Conservation (phyloP, 2,329 filamentous ascomycete species). For the Fusarium sororula region DNA sequence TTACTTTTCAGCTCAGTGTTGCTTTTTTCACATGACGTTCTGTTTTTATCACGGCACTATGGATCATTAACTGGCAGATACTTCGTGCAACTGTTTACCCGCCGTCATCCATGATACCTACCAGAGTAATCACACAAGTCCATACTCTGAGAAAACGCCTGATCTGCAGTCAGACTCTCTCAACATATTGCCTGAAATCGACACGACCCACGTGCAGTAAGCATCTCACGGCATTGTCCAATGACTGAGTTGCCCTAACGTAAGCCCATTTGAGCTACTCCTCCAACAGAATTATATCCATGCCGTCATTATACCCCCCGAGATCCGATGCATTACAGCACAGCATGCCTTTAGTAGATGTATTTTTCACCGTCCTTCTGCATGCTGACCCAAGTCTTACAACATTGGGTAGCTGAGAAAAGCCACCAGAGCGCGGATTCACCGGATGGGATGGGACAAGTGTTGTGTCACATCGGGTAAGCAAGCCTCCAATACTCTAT, state of each 20-base stretch:
- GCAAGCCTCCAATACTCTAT: constrained; percentile 10
- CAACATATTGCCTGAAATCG: constrained; percentile 8
- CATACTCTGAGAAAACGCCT: neutral
- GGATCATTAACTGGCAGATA: neutral
- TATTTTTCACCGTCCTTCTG: neutral
- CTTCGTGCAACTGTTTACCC: neutral
- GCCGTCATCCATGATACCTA: neutral
- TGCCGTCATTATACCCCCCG: constrained; percentile 19
- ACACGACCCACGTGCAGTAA: constrained; percentile 8
- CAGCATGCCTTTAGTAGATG: neutral
- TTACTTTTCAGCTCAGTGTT: neutral
- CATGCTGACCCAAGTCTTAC: constrained; percentile 17
- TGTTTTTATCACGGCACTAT: neutral
- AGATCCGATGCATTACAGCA: constrained; percentile 10
- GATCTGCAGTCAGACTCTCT: constrained; percentile 14
- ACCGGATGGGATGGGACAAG: neutral
- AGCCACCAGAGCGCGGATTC: constrained; percentile 2
- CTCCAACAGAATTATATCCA: neutral
- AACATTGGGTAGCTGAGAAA: neutral
- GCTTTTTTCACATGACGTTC: neutral
- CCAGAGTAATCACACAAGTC: neutral
- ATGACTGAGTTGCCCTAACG: neutral
- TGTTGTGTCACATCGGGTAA: constrained; percentile 26
- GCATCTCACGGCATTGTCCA: neutral
- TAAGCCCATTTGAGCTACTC: neutral